These are phyloP conservation scores for Suhomyces anneliseae DNA, from an alignment of 1,139 yeast species.

Conservation along the genomic window DNA sequence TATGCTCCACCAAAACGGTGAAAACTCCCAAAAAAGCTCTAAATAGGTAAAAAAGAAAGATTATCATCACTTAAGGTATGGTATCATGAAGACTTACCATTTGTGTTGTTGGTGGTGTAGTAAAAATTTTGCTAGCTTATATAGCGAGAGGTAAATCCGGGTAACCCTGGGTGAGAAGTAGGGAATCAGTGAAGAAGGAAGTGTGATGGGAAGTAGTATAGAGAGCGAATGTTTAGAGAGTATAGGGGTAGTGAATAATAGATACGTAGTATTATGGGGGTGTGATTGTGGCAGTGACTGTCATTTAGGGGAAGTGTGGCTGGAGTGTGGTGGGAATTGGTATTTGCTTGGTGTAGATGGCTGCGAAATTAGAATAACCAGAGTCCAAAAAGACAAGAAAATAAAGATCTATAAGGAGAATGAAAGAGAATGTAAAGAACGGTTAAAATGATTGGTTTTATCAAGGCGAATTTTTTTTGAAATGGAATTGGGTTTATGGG, in stretches of 20 bases:
- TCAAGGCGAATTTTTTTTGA: too few species aligned
- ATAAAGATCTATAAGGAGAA: background rate
- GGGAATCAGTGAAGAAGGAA: background rate
- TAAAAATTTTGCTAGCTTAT: constrained; percentile 1
- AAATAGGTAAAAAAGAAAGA: constrained; percentile 33
- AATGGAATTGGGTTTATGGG: too few species aligned
- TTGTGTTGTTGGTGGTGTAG: background rate
- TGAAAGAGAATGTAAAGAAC: background rate
- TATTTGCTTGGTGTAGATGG: background rate
- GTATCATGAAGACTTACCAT: constrained; percentile 4
- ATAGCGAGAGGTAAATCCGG: constrained; percentile 8
- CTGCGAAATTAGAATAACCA: background rate
- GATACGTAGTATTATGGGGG: too few species aligned
- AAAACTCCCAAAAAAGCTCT: constrained; percentile 39
- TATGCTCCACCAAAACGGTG: constrained; percentile 45
- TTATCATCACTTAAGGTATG: constrained; percentile 22
- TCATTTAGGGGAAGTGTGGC: background rate
- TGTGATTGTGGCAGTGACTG: too few species aligned
- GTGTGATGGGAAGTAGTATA: background rate
- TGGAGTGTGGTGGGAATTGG: background rate
- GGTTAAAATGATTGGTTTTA: too few species aligned
- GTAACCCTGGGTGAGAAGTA: constrained; percentile 8
- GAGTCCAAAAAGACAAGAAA: background rate
- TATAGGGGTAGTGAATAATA: too few species aligned
- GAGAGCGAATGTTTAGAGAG: background rate